phyloP scores from a whole-genome alignment of 2,329 filamentous ascomycete species.

The Calonectria leucothoes region DNA sequence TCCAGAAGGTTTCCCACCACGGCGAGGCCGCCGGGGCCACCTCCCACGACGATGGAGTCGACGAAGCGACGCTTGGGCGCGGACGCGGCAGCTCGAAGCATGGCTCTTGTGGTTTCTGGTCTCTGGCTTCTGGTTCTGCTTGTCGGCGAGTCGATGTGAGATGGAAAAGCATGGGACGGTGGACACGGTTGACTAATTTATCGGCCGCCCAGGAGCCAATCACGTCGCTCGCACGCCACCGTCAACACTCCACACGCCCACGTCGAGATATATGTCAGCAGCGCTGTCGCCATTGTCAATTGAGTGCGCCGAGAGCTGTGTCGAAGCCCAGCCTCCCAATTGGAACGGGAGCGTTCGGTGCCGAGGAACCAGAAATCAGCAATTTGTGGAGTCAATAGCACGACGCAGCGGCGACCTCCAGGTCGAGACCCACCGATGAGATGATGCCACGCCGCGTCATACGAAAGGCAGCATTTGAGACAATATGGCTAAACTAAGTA shows the following conservation, averaged over 20 bases:
- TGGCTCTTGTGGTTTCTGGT: not conserved
- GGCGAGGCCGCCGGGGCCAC: constrained; percentile 59
- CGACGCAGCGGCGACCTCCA: not conserved
- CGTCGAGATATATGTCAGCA: not conserved
- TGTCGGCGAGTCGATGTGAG: not conserved
- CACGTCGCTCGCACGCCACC: not conserved
- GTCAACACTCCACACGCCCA: not conserved
- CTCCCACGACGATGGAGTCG: constrained; percentile 36
- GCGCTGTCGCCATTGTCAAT: not conserved
- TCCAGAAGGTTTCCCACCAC: constrained; percentile 71
- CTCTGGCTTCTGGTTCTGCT: not conserved
- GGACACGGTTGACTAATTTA: constrained; percentile 3
- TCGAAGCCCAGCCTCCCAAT: not conserved
- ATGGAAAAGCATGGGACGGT: not conserved
- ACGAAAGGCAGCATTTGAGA: not conserved
- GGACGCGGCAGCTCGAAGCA: not conserved
- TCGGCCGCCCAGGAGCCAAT: not conserved
- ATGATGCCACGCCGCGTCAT: not conserved
- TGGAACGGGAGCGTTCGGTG: not conserved
- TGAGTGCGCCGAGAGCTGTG: not conserved
- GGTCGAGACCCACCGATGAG: not conserved
- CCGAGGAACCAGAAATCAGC: not conserved
- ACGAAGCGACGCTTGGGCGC: constrained; percentile 47
- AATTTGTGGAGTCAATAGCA: not conserved
- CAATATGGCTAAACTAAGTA: not conserved